A percentile compares a stretch with the other conserved stretches of the same genome.
phyloP scores from a whole-genome alignment of 106 monocot genomes.

The Dendrobium huoshanense region DNA sequence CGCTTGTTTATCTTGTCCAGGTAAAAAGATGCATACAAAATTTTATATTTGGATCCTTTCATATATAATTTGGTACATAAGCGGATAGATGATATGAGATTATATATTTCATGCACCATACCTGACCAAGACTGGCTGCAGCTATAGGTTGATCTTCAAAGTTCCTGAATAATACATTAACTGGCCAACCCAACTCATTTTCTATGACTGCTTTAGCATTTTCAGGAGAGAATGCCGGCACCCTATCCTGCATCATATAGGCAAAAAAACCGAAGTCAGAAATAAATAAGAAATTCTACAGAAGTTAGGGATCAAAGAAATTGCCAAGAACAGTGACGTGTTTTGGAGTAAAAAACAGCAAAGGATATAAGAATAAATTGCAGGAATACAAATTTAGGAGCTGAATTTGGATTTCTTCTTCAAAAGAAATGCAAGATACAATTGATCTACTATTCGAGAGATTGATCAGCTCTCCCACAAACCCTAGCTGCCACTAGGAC shows the following conservation, averaged over 20 bases:
- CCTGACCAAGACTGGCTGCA: slow-evolving; percentile 99
- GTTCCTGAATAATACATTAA: slow-evolving; percentile 69
- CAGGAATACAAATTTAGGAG: too few species aligned
- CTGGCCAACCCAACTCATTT: slow-evolving; percentile 68
- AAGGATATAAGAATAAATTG: too few species aligned
- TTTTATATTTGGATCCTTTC: background rate
- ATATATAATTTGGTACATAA: background rate
- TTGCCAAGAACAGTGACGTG: too few species aligned
- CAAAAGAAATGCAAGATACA: too few species aligned
- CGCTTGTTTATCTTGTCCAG: background rate
- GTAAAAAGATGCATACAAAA: background rate
- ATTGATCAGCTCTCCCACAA: too few species aligned
- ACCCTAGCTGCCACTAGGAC: too few species aligned
- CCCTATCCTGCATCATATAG: slow-evolving; percentile 60
- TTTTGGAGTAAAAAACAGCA: too few species aligned
- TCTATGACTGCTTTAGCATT: slow-evolving; percentile 79
- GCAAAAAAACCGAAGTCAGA: background rate
- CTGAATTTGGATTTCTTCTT: too few species aligned
- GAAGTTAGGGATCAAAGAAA: background rate
- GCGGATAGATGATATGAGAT: background rate
- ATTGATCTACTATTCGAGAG: too few species aligned
- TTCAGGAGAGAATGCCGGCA: slow-evolving; percentile 89
- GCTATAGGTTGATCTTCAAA: slow-evolving; percentile 91
- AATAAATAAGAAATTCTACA: background rate
- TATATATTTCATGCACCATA: slow-evolving; percentile 19